Evolutionary conservation across 2,329 filamentous ascomycete species (phyloP).

Genomic region (Claviceps pusilla): DNA sequence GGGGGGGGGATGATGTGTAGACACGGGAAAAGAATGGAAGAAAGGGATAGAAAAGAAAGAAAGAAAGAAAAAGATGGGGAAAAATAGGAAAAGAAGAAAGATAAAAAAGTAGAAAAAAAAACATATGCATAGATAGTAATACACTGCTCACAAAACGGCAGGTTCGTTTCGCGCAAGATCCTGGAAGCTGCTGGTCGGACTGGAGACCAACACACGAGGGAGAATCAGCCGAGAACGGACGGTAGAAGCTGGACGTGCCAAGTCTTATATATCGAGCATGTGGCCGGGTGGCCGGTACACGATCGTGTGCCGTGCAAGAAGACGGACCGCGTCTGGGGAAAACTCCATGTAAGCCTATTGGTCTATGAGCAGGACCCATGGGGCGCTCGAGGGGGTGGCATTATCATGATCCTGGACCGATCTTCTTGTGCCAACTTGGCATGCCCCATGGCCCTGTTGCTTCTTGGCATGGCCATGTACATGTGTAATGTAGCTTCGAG

Average conservation of each 20-base stretch:
- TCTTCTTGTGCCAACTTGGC: not conserved
- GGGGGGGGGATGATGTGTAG: no score
- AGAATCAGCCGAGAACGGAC: no score
- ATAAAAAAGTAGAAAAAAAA: no score
- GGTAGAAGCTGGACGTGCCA: not conserved
- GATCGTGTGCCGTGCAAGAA: not conserved
- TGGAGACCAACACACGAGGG: no score
- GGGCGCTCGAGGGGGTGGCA: conserved; percentile 1
- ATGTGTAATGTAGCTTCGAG: no score
- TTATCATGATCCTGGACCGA: not conserved
- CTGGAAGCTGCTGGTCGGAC: no score
- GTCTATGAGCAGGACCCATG: not conserved
- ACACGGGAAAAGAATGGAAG: not conserved
- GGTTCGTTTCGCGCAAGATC: no score
- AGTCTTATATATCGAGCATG: not conserved
- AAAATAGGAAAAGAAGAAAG: no score
- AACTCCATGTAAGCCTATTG: conserved; percentile 3
- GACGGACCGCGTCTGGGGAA: not conserved
- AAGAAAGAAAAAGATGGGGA: not conserved
- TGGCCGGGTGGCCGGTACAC: conserved; percentile 2
- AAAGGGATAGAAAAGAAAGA: not conserved
- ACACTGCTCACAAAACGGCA: no score
- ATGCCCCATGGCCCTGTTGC: not conserved
- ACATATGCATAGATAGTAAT: no score
- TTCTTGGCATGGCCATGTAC: not conserved